Evolutionary conservation across 176 grass and related monocot species (phyloP), one percentile per base, ranked within the genome.

Genomic region (Microstegium vimineum): DNA sequence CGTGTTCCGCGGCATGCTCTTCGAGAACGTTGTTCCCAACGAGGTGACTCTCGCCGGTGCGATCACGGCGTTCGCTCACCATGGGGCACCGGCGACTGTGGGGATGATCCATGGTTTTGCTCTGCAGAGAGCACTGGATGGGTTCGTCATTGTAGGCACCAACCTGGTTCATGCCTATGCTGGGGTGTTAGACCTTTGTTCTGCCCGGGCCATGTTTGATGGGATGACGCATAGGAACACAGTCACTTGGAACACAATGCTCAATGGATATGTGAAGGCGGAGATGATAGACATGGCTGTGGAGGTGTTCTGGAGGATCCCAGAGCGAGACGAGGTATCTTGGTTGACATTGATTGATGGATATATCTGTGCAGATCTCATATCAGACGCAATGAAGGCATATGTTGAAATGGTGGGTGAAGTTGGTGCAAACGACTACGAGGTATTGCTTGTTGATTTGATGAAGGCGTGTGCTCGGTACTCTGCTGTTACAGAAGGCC

Each of bases 231-330:
- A 76, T 36, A 91, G 33, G 87, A 91, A 85, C 65, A 87, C 73
- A 0, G 62, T 94, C 33, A 91, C 89, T 18, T 94, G 92, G 92
- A 94, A 94, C 25, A 77, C 56, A 13, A 87, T 94, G 89, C 81
- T 91, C 46, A 94, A 94, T 54, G 89, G 89, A 4, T 94, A 91
- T 43, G 72, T 84, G 27, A 91, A 94, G 81, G 84, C 89, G 7
- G 86, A 87, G 34, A 73, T 87, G 65, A 22, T 91, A 30, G 45
- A 74, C 6, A 83, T 75, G 49, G 92, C 89, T n/a, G 67, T 3
- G 9, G 84, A 91, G 18, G 33, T 89, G 8, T 94, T 94, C 5
- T 26, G 78, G 54, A 82, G 43, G 34, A 89, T 82, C 42, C 81
- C 86, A 1, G 68, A 61, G 43, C 75, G 70, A 43, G 89, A 94